These are phyloP conservation scores for Ochetophila trinervis DNA, from an alignment of 306 rosid species.

Conservation along the genomic window DNA sequence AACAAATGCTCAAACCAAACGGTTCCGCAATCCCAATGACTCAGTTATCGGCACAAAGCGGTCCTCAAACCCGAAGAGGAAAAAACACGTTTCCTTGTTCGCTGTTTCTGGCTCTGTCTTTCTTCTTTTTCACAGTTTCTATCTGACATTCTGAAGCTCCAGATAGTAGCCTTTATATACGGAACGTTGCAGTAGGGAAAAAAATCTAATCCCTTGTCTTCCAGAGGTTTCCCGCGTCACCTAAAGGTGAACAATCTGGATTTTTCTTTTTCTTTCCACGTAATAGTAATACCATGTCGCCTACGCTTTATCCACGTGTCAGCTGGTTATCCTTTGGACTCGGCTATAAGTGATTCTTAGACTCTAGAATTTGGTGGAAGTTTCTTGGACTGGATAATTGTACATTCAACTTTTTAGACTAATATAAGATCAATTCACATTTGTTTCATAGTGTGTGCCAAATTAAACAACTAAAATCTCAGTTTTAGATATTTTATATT, in stretches of 20 bases:
- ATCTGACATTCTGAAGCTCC: neutral
- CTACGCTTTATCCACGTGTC: conserved; percentile 24
- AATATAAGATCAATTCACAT: too few species aligned
- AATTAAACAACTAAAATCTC: too few species aligned
- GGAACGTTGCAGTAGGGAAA: neutral
- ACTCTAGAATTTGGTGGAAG: too few species aligned
- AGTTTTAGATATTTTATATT: too few species aligned
- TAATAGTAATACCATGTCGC: neutral
- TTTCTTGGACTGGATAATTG: too few species aligned
- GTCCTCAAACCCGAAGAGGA: conserved; percentile 53
- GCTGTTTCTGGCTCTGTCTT: neutral
- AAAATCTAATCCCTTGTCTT: conserved; percentile 2
- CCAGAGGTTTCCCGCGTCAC: conserved; percentile 48
- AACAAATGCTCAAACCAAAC: conserved; percentile 32
- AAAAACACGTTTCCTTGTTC: neutral
- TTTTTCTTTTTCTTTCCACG: conserved; percentile 15
- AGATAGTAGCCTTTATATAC: neutral
- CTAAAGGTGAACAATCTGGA: conserved; percentile 28
- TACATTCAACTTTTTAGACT: too few species aligned
- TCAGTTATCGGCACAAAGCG: conserved; percentile 37
- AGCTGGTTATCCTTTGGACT: too few species aligned
- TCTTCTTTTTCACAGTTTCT: neutral
- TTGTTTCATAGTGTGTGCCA: too few species aligned
- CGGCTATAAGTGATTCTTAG: too few species aligned
- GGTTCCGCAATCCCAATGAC: conserved; percentile 54